Evolutionary conservation across 2,329 filamentous ascomycete genomes (phyloP).

Genomic region (Zymoseptoria tritici): DNA sequence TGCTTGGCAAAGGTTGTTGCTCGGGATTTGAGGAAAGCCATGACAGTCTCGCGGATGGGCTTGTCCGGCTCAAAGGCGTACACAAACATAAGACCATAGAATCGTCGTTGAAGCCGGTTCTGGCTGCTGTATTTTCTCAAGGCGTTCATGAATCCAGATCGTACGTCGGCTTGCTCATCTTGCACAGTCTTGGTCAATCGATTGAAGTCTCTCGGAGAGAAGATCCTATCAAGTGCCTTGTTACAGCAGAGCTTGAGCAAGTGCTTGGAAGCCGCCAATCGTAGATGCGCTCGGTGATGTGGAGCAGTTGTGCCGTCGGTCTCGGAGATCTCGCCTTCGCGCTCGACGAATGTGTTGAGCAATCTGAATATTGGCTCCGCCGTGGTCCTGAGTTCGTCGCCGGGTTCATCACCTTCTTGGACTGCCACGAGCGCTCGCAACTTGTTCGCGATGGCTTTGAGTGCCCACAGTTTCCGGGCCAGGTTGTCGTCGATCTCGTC

Average conservation of each 20-base stretch:
- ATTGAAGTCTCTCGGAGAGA: constrained; percentile 71
- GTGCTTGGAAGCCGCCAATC: constrained; percentile 72
- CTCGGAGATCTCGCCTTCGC: constrained; percentile 74
- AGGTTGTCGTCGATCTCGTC: constrained; percentile 70
- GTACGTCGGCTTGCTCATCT: constrained; percentile 65
- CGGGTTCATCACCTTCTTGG: constrained; percentile 27
- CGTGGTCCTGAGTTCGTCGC: constrained; percentile 39
- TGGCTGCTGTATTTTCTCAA: constrained; percentile 85
- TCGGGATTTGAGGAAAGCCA: constrained; percentile 84
- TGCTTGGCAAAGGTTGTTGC: constrained; percentile 55
- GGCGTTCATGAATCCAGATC: constrained; percentile 71
- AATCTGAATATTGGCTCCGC: constrained; percentile 68
- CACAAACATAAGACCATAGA: constrained; percentile 84
- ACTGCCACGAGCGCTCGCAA: constrained; percentile 51
- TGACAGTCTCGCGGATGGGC: constrained; percentile 65
- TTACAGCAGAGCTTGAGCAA: constrained; percentile 74
- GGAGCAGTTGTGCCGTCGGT: constrained; percentile 61
- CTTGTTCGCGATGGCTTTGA: constrained; percentile 81
- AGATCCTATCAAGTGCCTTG: constrained; percentile 66
- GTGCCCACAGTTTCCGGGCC: constrained; percentile 71
- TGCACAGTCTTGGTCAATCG: constrained; percentile 73
- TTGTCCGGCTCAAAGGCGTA: constrained; percentile 79
- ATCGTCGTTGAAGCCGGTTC: constrained; percentile 62
- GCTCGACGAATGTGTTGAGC: constrained; percentile 65
- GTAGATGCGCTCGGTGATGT: constrained; percentile 71